A percentile compares a stretch with the other conserved stretches of the same genome.
Evolutionary conservation across 179 eudicot species (phyloP).

Genomic region (Actinidia arguta): DNA sequence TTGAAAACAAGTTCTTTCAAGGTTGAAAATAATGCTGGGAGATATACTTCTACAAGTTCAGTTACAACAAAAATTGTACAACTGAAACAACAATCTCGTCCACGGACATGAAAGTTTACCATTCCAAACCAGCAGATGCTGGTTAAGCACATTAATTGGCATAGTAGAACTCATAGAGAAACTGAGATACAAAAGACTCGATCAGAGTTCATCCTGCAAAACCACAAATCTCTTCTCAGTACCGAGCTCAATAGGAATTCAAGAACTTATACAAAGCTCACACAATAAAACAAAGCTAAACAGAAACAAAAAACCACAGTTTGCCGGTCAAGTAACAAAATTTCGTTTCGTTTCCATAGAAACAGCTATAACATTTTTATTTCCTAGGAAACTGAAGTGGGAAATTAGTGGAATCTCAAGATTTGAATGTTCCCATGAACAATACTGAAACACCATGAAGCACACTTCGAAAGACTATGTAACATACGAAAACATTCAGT

Average conservation of each 20-base stretch:
- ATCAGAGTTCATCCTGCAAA: conserved; percentile 20
- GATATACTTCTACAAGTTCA: too few relatives aligned
- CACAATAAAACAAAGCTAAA: not conserved
- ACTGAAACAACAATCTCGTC: too few relatives aligned
- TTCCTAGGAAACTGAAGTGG: not conserved
- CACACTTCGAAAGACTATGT: not conserved
- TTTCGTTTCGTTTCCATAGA: not conserved
- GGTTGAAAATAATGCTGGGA: too few relatives aligned
- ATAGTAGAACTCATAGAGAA: not conserved
- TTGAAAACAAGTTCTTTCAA: too few relatives aligned
- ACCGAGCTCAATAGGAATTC: not conserved
- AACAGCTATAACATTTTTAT: not conserved
- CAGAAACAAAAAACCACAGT: not conserved
- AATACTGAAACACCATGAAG: not conserved
- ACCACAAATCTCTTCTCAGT: not conserved
- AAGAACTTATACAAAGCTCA: not conserved
- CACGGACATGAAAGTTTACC: not conserved
- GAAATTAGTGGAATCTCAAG: not conserved
- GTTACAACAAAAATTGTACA: too few relatives aligned
- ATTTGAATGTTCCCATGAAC: not conserved
- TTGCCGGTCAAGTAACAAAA: not conserved
- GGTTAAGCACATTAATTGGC: not conserved
- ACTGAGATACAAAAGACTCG: not conserved
- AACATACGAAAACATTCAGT: not conserved
- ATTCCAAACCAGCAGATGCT: not conserved